Evolutionary conservation across 2,329 filamentous ascomycete species (phyloP).

Genomic region (Byssochlamys sp.): DNA sequence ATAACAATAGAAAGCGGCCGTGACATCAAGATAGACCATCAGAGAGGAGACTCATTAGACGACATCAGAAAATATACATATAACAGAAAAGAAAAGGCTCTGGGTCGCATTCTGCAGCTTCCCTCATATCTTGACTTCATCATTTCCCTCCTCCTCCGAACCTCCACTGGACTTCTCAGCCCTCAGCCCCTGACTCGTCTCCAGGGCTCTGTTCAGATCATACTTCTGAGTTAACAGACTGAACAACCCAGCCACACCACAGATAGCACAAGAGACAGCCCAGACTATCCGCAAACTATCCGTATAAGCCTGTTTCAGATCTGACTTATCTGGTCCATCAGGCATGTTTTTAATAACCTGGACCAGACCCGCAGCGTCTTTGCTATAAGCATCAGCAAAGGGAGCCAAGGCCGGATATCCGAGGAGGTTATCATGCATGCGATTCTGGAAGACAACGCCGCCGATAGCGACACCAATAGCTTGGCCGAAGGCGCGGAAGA

Average conservation of each 20-base stretch:
- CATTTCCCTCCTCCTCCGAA: neutral
- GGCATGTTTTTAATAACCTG: slow-evolving; percentile 49
- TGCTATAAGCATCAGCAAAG: slow-evolving; percentile 42
- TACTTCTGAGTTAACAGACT: slow-evolving; percentile 46
- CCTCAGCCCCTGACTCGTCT: slow-evolving; percentile 15
- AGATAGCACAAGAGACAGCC: slow-evolving; percentile 47
- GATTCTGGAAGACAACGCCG: slow-evolving; percentile 62
- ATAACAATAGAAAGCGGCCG: neutral
- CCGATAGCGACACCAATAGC: slow-evolving; percentile 57
- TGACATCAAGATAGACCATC: neutral
- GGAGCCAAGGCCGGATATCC: slow-evolving; percentile 39
- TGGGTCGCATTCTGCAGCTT: neutral
- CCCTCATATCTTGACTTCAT: neutral
- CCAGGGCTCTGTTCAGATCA: slow-evolving; percentile 33
- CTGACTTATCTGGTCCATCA: slow-evolving; percentile 27
- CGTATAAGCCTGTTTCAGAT: slow-evolving; percentile 45
- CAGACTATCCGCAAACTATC: slow-evolving; percentile 48
- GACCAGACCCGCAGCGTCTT: slow-evolving; percentile 51
- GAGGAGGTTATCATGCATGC: slow-evolving; percentile 44
- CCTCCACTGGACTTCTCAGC: slow-evolving; percentile 3
- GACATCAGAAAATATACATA: neutral
- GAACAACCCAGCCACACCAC: slow-evolving; percentile 41
- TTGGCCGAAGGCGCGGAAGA: slow-evolving; percentile 57
- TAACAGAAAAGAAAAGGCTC: neutral
- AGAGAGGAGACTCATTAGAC: neutral